Base-by-base conservation (phyloP, 805 yeast genomes). In the Tetrapisispora nanseiensis region DNA sequence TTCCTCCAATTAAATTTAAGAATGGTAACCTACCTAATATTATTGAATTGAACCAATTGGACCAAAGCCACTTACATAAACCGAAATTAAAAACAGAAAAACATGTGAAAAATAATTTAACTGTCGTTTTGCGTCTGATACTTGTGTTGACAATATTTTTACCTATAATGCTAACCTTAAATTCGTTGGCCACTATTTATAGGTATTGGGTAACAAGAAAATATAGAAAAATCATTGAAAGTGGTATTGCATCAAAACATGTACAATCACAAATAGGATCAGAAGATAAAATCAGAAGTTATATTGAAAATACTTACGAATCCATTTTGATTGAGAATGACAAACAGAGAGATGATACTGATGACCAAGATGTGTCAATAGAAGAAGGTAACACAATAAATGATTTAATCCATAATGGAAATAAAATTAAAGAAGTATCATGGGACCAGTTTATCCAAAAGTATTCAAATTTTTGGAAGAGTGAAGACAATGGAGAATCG, bases 161-260 rank as follows among this genome's bases (percentile, higher is more conserved):
- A 15, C 65, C 65, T 2, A 39, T 59, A 7, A 50, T 51, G 30
- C 42, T 61, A 13, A 43, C 53, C 12, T 37, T 59, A 28, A 59
- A 61, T 42, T 33, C 51, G 2, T 32, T 49, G 8, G 64, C 62
- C 5, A 59, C 63, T 12, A 42, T 59, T 12, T 59, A 59, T 44
- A 56, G 64, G 39, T 53, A 55, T 41, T 18, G 51, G 37, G 52
- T 53, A 2, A 59, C 61, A 4, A 45, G 47, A 21, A 50, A 48
- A 40, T 55, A 53, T 33, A 55, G 60, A 20, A 53, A 43, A 19
- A 44, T 54, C 42, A 38, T 61, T 8, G 44, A 42, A 21, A 42
- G 48, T 20, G 60, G 56, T 5, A 44, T 54, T 11, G 42, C 51
- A n/a, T 50, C 56, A 13, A 42, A 42, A 10, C 33, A 46, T 30